phyloP scores from a whole-genome alignment of 257 asterid genomes.

The Ilex asprella region DNA sequence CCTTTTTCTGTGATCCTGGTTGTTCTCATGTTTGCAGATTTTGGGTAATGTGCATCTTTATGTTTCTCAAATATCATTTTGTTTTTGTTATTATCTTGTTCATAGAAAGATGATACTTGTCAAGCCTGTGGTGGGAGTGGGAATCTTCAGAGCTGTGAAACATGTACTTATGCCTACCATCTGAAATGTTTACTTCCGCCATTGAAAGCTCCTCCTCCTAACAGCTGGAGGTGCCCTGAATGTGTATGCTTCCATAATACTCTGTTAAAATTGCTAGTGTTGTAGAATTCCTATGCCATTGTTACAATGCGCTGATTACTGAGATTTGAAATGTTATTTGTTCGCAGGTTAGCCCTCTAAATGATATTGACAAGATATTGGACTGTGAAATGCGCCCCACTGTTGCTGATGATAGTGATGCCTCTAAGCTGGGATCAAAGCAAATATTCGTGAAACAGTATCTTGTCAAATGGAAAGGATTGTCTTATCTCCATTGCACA shows the following conservation, averaged over 20 bases:
- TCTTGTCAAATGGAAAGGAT: constrained; percentile 93
- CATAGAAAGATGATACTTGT: constrained; percentile 69
- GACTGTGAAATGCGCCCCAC: constrained; percentile 91
- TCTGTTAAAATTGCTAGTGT: constrained; percentile 6
- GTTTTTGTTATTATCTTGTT: constrained; percentile 8
- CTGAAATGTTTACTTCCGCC: constrained; percentile 74
- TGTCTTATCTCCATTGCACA: constrained; percentile 86
- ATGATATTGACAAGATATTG: constrained; percentile 80
- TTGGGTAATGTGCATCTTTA: constrained; percentile 1
- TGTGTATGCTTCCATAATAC: constrained; percentile 56
- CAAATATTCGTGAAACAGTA: constrained; percentile 84
- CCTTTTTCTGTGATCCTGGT: constrained; percentile 1
- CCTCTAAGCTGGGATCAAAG: constrained; percentile 58
- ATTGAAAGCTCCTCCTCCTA: constrained; percentile 55
- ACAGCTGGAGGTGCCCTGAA: constrained; percentile 87
- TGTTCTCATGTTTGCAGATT: neutral
- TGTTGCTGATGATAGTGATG: constrained; percentile 55
- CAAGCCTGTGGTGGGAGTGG: constrained; percentile 67
- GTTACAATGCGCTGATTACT: constrained; percentile 1
- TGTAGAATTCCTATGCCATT: neutral
- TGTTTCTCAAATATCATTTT: constrained; percentile 4
- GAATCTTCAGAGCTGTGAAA: constrained; percentile 66
- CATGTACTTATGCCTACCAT: constrained; percentile 77
- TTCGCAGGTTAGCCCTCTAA: constrained; percentile 72
- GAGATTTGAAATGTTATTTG: constrained; percentile 13